Evolutionary conservation across 306 rosid species (phyloP), one percentile per base, ranked within the genome.

Genomic region (Vigna radiata): DNA sequence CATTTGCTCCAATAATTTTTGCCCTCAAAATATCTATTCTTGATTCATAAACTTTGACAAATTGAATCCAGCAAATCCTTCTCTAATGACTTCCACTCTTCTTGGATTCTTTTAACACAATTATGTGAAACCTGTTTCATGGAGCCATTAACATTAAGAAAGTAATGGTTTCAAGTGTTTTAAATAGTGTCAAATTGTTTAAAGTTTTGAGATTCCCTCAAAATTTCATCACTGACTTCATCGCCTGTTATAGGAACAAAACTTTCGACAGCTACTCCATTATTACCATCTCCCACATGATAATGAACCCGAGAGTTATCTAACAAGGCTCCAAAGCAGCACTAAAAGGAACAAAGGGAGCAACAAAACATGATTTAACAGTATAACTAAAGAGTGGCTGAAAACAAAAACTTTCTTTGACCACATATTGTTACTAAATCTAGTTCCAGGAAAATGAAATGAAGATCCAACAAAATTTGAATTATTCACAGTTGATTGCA

Each of bases 11-110:
- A 78, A 94, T 72, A 75, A 94, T 94, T 55, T 85, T 96, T 76
- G 97, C 98, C 89, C 98, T 84, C 87, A 94, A 59, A 67, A 94
- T 86, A 85, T 94, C 98, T 83, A 94, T 85, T 85, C 96, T 87
- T 67, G 96, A 63, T 79, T 94, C 97, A 71, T 85, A 94, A 43
- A 89, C 90, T 83, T 97, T 75, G 19, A 94, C 94, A 85, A 90
- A 91, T 90, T 19, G 93, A 72, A 49, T 87, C 98, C 91, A 97
- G 98, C 43, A 93, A 86, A 85, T 93, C 93, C 80, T 91, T 88
- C 87, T 93, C 91, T 70, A 93, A 83, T 50, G 80, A 85, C 85
- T 85, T 88, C 98, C 98, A 93, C 73, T 93, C 98, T 53, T 88
- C 96, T 84, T 91, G 97, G 71, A 93, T 86, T 86, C 80, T 84